Conservation (phyloP, 805 yeast species). For the Candida qinlingensis region DNA sequence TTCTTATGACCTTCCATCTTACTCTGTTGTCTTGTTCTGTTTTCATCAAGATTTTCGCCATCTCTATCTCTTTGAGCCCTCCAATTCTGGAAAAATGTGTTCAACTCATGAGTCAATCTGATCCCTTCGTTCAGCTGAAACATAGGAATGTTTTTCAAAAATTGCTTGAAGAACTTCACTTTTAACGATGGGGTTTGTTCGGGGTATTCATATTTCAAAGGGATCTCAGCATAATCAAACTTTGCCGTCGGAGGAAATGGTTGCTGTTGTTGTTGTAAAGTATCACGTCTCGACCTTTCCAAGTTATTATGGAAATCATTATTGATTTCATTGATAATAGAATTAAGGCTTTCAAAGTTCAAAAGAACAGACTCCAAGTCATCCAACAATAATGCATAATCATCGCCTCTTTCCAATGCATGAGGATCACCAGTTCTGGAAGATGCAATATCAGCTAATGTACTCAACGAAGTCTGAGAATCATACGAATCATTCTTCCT, state of each 20-base stretch:
- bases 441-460: conserved; percentile 25
- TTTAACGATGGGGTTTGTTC: neutral
- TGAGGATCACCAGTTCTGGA: neutral
- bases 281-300: conserved; percentile 1
- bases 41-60: neutral
- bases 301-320: conserved; percentile 14
- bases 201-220: conserved; percentile 2
- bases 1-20: too few relatives aligned
- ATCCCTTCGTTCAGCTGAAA: conserved; percentile 5
- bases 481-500: conserved; percentile 19
- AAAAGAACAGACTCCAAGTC: conserved; percentile 11
- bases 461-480: conserved; percentile 19
- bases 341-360: conserved; percentile 9
- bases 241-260: too few relatives aligned
- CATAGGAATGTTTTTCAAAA: conserved; percentile 11
- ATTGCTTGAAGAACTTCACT: conserved; percentile 1
- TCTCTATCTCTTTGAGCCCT: conserved; percentile 1
- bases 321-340: conserved; percentile 16
- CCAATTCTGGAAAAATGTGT: conserved; percentile 11
- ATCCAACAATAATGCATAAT: conserved; percentile 2
- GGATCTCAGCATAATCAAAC: neutral
- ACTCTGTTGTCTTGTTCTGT: neutral
- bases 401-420: neutral
- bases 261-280: neutral
- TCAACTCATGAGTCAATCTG: conserved; percentile 3